These are phyloP conservation scores for Hypoxylon sp. DNA, from an alignment of 2,329 filamentous ascomycete species.

Conservation along the genomic window DNA sequence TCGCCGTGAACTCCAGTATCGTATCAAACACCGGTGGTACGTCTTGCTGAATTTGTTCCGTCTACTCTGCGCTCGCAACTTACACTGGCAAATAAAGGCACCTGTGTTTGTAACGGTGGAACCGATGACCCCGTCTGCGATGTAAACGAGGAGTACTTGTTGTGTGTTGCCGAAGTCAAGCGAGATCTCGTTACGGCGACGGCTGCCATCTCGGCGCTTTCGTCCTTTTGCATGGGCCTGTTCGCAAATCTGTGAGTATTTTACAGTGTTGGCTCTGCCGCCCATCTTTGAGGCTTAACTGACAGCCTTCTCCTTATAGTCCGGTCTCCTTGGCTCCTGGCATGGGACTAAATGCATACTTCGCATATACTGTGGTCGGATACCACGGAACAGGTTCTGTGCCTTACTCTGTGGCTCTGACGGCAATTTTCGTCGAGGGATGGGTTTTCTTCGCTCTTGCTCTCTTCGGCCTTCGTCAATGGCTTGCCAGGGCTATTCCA, in stretches of 20 bases:
- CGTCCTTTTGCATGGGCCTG: slow-evolving; percentile 84
- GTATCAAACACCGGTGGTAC: slow-evolving; percentile 44
- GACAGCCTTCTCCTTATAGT: slow-evolving; percentile 39
- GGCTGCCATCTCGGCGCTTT: slow-evolving; percentile 80
- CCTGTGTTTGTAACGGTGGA: slow-evolving; percentile 73
- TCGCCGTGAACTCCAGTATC: slow-evolving; percentile 46
- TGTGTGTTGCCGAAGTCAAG: slow-evolving; percentile 72
- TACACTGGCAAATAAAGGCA: slow-evolving; percentile 58
- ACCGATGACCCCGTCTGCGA: slow-evolving; percentile 62
- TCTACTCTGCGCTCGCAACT: background rate
- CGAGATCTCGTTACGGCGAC: slow-evolving; percentile 86
- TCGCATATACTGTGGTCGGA: slow-evolving; percentile 78
- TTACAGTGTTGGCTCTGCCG: background rate
- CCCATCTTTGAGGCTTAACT: background rate
- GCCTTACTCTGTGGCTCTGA: slow-evolving; percentile 78
- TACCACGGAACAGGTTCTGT: slow-evolving; percentile 77
- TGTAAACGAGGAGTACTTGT: slow-evolving; percentile 64
- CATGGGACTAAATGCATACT: slow-evolving; percentile 88
- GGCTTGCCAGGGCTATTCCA: slow-evolving; percentile 85
- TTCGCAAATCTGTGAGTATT: slow-evolving; percentile 74
- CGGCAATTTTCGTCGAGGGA: slow-evolving; percentile 88
- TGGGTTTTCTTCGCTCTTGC: slow-evolving; percentile 85
- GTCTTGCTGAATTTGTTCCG: background rate
- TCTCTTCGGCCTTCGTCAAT: slow-evolving; percentile 82
- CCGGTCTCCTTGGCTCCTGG: slow-evolving; percentile 77